phyloP scores from a whole-genome alignment of 441 rosid species.

The Pelargonium citronellum region DNA sequence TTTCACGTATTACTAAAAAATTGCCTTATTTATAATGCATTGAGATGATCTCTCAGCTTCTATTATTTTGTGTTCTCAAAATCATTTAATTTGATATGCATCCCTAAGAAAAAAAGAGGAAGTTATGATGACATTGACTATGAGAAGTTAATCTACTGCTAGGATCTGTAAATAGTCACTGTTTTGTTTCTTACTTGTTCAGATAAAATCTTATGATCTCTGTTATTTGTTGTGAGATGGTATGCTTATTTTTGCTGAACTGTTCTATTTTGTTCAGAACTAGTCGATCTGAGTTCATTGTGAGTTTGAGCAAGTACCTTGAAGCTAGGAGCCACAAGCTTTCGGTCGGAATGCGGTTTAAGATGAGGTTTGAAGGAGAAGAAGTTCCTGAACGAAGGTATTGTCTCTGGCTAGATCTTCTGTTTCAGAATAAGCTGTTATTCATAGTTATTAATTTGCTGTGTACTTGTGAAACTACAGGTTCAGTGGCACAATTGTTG shows the following conservation, averaged over 20 bases:
- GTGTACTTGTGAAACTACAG: conserved; percentile 35
- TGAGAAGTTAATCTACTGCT: background rate
- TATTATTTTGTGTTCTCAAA: background rate
- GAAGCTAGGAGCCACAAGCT: conserved; percentile 66
- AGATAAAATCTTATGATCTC: background rate
- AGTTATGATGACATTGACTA: background rate
- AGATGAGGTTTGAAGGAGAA: conserved; percentile 98
- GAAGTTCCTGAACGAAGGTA: conserved; percentile 99
- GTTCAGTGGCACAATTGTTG: conserved; percentile 96
- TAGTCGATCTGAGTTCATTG: conserved; percentile 92
- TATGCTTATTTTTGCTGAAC: background rate
- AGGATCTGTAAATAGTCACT: background rate
- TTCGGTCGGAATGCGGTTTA: conserved; percentile 89
- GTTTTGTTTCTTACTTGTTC: background rate
- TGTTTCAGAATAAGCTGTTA: conserved; percentile 17
- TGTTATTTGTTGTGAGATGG: background rate
- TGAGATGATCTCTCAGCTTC: background rate
- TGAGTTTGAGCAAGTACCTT: conserved; percentile 79
- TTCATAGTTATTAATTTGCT: background rate
- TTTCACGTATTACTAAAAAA: background rate
- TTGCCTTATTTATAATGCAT: background rate
- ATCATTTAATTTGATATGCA: background rate
- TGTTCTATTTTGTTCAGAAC: conserved; percentile 45
- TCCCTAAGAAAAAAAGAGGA: background rate
- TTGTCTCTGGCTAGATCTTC: conserved; percentile 10